A percentile compares a stretch with the other conserved stretches of the same genome.
phyloP scores from a whole-genome alignment of 257 asterid genomes.

The Scutellaria barbata region DNA sequence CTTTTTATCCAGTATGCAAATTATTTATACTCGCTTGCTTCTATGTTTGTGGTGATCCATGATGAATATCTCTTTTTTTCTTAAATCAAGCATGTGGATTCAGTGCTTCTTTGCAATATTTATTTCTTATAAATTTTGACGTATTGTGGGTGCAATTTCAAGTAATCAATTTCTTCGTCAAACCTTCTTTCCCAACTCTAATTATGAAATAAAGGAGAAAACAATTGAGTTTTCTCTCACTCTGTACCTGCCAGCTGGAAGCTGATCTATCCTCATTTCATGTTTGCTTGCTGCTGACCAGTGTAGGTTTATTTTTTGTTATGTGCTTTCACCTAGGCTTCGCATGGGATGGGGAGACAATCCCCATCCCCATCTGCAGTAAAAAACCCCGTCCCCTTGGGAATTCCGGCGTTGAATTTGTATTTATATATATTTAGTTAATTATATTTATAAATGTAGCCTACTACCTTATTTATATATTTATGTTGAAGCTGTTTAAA shows the following conservation, averaged over 20 bases:
- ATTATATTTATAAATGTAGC: too few species aligned
- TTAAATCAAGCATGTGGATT: neutral
- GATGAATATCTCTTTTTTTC: conserved; percentile 9
- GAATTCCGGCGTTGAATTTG: too few species aligned
- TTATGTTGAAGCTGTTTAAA: too few species aligned
- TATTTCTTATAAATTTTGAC: neutral
- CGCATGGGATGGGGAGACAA: too few species aligned
- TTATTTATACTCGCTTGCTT: conserved; percentile 3
- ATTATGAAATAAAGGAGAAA: neutral
- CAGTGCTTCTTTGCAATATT: neutral
- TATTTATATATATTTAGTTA: too few species aligned
- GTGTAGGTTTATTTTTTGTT: neutral
- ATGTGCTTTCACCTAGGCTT: neutral
- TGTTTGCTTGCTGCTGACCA: neutral
- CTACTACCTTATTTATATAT: too few species aligned
- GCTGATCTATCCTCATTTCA: neutral
- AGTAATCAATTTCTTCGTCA: conserved; percentile 16
- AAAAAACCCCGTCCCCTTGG: too few species aligned
- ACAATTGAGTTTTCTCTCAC: neutral
- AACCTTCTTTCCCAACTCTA: neutral
- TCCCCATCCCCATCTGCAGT: too few species aligned
- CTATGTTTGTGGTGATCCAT: conserved; percentile 30
- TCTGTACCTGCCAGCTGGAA: neutral
- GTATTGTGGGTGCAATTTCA: neutral
- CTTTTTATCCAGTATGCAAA: conserved; percentile 19